phyloP scores from a whole-genome alignment of 306 rosid genomes.

The Dalbergia cochinchinensis region DNA sequence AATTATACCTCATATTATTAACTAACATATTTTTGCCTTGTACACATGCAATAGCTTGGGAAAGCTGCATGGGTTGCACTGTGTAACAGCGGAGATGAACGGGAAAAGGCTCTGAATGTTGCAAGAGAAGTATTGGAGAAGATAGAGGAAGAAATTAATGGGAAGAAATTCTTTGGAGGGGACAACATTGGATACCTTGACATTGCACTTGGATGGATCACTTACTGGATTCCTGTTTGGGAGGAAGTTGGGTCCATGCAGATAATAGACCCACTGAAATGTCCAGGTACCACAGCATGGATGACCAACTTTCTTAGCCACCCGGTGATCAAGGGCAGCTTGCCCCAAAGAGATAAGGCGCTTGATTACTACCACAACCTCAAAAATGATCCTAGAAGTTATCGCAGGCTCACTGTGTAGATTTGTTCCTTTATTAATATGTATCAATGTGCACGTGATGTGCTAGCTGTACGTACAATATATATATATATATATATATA shows the following conservation, averaged over 20 bases:
- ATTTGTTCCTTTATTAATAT: background rate
- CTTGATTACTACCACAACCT: conserved; percentile 46
- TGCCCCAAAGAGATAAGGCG: conserved; percentile 58
- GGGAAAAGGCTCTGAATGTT: conserved; percentile 43
- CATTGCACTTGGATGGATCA: conserved; percentile 66
- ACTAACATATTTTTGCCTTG: too few relatives aligned
- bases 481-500: too few relatives aligned
- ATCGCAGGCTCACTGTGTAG: conserved; percentile 27
- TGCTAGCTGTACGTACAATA: too few relatives aligned
- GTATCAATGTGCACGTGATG: background rate
- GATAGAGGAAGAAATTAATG: conserved; percentile 56
- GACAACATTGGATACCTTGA: conserved; percentile 62
- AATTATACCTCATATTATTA: background rate
- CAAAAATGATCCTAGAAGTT: background rate
- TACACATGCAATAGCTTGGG: conserved; percentile 32
- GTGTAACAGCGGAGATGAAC: conserved; percentile 46
- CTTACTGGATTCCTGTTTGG: conserved; percentile 55
- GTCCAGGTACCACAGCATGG: conserved; percentile 52
- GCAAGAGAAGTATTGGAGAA: conserved; percentile 53
- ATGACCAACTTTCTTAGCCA: conserved; percentile 47
- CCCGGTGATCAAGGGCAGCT: conserved; percentile 49
- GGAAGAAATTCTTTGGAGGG: conserved; percentile 62
- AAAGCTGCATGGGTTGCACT: conserved; percentile 32
- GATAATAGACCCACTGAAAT: conserved; percentile 53
- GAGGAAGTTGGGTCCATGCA: conserved; percentile 58